Base-by-base conservation (phyloP, 73 alveolate species). In the Stentor roeselii region DNA sequence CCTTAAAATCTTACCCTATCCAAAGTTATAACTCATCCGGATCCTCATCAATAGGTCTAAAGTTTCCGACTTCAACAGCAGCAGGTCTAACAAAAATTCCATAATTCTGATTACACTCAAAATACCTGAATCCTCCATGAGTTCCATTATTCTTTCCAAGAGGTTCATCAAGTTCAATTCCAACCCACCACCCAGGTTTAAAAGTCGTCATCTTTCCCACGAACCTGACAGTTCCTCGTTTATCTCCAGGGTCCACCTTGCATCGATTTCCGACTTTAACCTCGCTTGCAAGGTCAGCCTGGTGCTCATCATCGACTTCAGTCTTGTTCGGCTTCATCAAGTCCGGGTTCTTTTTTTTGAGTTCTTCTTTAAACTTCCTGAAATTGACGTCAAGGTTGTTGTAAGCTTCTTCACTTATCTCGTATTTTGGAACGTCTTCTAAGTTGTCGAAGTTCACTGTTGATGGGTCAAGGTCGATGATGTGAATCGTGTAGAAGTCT, bases 151-250 rank as follows among this genome's bases (percentile, higher is more conserved):
- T 93, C 92, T 97, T 98, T 75, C 99, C 99, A 59, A 88, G 75
- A 3, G 98, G 98, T 86, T 96, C 98, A 88, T 95, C 99, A 67
- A 97, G 92, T 61, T 84, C 87, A 83, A 97, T 94, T 36, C 99
- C 99, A 34, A 97, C 91, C 97, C 98, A 97, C 82, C 89, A 94
- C 59, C 99, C 99, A 80, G 93, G 94, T 59, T 95, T 96, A 14
- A 94, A 90, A 76, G 92, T 96, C 88, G 93, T 92, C 40, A 96
- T 87, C 82, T 86, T 86, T 60, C 99, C 99, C 15, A 94, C 97
- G 88, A 75, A 97, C 89, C 96, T 96, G 82, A 97, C 99, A 78
- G 96, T 96, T 3, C 99, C 99, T 87, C 99, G 86, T 90, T 97
- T 91, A 31, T 85, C 90, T 3, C 99, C 98, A 78, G 91, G 93